These are phyloP conservation scores for Meyerozyma sp. DNA, from an alignment of 1,139 yeast genomes.

Conservation along the genomic window DNA sequence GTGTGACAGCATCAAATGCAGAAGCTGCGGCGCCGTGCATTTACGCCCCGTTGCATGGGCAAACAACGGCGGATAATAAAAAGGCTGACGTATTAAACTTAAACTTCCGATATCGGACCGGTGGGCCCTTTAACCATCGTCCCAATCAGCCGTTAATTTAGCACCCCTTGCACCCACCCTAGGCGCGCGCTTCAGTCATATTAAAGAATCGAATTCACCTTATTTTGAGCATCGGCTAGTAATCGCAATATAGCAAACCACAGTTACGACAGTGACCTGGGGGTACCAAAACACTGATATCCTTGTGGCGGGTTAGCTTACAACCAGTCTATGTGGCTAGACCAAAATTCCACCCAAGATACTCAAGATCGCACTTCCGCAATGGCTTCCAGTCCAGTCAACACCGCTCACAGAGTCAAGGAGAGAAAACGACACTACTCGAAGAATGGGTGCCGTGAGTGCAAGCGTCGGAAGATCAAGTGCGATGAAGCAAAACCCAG, in stretches of 20 bases:
- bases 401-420: not conserved
- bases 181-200: not conserved
- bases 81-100: not conserved
- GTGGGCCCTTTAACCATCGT: not conserved
- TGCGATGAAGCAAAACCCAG: slow-evolving; percentile 59
- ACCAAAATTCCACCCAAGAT: not conserved
- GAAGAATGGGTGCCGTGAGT: slow-evolving; percentile 36
- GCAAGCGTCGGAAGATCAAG: slow-evolving; percentile 37
- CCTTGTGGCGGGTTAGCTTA: not conserved
- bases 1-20: not conserved
- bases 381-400: not conserved
- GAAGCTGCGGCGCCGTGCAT: not conserved
- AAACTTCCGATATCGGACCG: not conserved
- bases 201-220: not conserved
- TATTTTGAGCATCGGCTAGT: not conserved
- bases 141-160: not conserved
- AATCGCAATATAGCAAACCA: not conserved
- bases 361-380: not conserved
- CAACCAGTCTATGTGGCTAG: not conserved
- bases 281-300: not conserved
- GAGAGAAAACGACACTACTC: slow-evolving; percentile 18
- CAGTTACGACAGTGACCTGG: not conserved
- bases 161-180: not conserved
- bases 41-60: not conserved
- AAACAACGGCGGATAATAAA: not conserved